Evolutionary conservation across 2,329 filamentous ascomycete species (phyloP), one percentile per base, ranked within the genome.

Genomic region (Diplodia scrobiculata): DNA sequence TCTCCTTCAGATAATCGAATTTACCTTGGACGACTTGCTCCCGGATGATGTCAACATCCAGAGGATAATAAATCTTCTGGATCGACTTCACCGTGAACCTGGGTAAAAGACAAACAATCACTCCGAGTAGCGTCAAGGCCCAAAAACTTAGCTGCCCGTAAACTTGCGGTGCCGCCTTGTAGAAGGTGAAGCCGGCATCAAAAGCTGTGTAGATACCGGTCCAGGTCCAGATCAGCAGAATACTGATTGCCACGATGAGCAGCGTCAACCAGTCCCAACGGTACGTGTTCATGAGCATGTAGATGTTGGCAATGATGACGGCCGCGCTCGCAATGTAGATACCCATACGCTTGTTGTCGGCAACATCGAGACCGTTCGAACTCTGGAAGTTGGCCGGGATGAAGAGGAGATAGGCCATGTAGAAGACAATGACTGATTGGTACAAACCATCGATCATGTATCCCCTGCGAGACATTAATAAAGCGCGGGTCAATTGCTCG

Each of bases 251-350:
- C 62, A 96, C 89, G 68, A 97, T 89, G 67, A 97, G 81, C 25
- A 93, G 79, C 79, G 96, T 96, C 73, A 99, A 83, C 94, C 94
- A 99, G 77, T 99, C 95, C 95, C 95, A 99, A 68, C 94, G 87
- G 78, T 97, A 98, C 0, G 91, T 96, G 79, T 99, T 99, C 81
- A 98, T 88, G 70, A 99, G 82, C 71, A 99, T 91, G 81, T 98
- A 99, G 67, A 89, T 81, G 78, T 99, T 99, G 82, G 97, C 96
- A 48, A 91, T 89, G 71, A 96, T 81, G 67, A 99, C 89, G 6
- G 91, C 88, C 14, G 91, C 90, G 66, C 91, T 91, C 2, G 89
- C 92, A 71, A 97, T 87, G 76, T 95, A 96, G 63, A 91, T 86
- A 72, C 95, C 95, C 73, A 99, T 89, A 70, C 93, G 88, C 69